These are phyloP conservation scores for Cercospora citrullina DNA, from an alignment of 2,329 filamentous ascomycete genomes.

Conservation along the genomic window DNA sequence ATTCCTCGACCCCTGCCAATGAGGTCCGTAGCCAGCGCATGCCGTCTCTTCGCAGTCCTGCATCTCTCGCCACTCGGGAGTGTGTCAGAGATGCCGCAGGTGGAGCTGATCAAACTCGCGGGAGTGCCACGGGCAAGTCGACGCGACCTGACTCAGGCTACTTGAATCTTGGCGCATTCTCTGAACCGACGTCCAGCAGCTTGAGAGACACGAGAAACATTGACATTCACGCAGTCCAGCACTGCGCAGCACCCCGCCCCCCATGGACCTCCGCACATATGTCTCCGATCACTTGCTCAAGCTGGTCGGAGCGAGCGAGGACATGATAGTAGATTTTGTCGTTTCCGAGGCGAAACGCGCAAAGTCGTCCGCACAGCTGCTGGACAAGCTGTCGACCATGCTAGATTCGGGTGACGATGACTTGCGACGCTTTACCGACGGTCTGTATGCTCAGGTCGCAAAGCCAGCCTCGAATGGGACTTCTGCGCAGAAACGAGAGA, in stretches of 20 bases:
- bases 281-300: conserved; percentile 54
- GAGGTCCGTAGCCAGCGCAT: not conserved
- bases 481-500: conserved; percentile 23
- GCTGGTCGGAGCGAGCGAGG: conserved; percentile 57
- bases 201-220: not conserved
- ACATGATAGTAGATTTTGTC: conserved; percentile 59
- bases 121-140: not conserved
- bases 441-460: conserved; percentile 45
- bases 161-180: not conserved
- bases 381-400: conserved; percentile 55
- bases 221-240: not conserved
- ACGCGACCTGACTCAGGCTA: not conserved
- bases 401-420: conserved; percentile 52
- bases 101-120: not conserved
- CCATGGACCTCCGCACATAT: conserved; percentile 40
- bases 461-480: conserved; percentile 32
- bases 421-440: conserved; percentile 50
- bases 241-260: not conserved
- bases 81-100: conserved; percentile 1
- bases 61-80: not conserved
- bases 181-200: not conserved
- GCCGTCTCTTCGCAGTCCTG: not conserved
- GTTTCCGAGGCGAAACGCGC: conserved; percentile 54
- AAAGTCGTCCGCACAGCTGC: conserved; percentile 50
- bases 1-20: not conserved